Base-by-base conservation (phyloP, 2,329 filamentous ascomycete genomes). In the Spiromastix sp. region DNA sequence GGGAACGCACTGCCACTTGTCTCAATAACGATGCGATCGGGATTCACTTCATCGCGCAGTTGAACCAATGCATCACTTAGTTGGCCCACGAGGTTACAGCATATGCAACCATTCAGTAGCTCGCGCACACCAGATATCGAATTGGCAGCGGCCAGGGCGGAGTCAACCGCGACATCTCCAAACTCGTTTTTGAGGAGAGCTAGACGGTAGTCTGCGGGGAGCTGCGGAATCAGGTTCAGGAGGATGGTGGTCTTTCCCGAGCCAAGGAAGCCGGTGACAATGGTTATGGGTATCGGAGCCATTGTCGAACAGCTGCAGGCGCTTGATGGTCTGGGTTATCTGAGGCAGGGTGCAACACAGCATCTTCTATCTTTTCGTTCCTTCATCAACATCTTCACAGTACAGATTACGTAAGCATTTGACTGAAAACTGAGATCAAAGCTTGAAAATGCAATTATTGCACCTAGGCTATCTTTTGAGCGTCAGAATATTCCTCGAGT, bases 111-210 rank as follows among this genome's bases (percentile, higher is more conserved):
- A 57, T 94, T 93, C 36, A 98, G 79, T 1, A 98, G 72, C 61
- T 98, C 91, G 49, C 83, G 82, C 4, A 94, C 87, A 37, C 86
- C 89, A 1, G 85, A 81, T 47, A 98, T 86, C 43, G 87, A 79
- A 32, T 76, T 76, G 10, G 81, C 81, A 0, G 81, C 71, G 11
- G 91, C 89, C 19, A 98, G 79, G 57, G 94, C 84, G 1, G 84
- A 91, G 67, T 98, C 91, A 55, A 98, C 72, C 22, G 86, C 87
- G 27, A 98, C 64, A 57, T 96, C 87, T 54, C 91, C 91, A 59
- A 95, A 96, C 64, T 98, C 91, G 63, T 98, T 98, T 60, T 98
- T 98, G 37, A 98, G 74, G 11, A 98, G 78, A 2, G 89, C 91
- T 45, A 98, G 82, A 39, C 81, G 82, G 74, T 98, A 96, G 45